A percentile compares a stretch with the other conserved stretches of the same genome.
phyloP scores from a whole-genome alignment of 306 rosid genomes.

The Lathyrus sativus region DNA sequence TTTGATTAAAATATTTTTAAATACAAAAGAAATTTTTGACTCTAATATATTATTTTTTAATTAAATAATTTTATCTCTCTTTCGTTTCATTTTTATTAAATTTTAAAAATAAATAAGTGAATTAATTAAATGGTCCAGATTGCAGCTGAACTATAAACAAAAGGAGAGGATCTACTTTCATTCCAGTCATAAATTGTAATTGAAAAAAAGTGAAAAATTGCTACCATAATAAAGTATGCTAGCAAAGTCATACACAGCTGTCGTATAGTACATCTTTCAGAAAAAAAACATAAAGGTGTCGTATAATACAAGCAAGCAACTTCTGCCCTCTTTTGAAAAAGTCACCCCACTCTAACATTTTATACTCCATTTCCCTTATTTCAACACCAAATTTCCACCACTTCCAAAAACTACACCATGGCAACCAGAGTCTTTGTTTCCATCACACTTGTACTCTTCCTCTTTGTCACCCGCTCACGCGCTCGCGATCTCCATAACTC shows the following conservation, averaged over 20 bases:
- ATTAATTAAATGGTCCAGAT: too few relatives aligned
- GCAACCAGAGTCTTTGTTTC: conserved; percentile 16
- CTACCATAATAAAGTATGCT: too few relatives aligned
- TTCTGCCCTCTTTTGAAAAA: background rate
- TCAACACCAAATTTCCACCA: background rate
- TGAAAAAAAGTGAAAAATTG: too few relatives aligned
- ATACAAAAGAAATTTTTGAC: too few relatives aligned
- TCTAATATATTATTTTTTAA: too few relatives aligned
- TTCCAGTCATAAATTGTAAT: too few relatives aligned
- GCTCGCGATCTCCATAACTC: conserved; percentile 29
- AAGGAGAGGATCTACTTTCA: too few relatives aligned
- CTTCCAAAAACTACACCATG: conserved; percentile 20
- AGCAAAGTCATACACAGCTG: background rate
- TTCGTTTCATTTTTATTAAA: too few relatives aligned
- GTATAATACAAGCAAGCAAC: conserved; percentile 11
- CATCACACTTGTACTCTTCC: conserved; percentile 5
- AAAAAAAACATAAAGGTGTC: background rate
- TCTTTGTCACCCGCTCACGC: conserved; percentile 27
- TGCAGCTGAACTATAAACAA: too few relatives aligned
- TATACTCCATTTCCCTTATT: background rate
- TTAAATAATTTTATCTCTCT: too few relatives aligned
- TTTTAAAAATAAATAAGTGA: too few relatives aligned
- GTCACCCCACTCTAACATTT: background rate
- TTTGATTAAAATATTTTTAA: too few relatives aligned
- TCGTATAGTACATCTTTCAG: background rate